phyloP scores from a whole-genome alignment of 208 protist species.

The Leishmania braziliensis region DNA sequence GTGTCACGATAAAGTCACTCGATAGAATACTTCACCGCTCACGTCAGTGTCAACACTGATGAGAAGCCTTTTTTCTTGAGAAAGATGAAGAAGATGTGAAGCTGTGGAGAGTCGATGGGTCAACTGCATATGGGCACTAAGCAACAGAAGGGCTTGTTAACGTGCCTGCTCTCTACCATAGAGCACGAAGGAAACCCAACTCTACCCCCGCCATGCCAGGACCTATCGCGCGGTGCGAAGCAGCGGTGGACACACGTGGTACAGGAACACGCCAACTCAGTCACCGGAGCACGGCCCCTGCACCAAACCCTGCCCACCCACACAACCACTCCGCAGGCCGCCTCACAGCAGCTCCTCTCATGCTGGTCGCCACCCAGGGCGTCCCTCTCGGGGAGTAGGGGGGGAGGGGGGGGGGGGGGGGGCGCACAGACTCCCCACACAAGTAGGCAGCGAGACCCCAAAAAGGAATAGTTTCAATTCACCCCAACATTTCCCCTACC shows the following conservation, averaged over 20 bases:
- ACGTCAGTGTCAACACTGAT: background rate
- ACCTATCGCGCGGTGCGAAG: background rate
- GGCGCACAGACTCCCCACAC: background rate
- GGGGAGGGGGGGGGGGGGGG: too few species aligned
- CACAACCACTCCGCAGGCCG: background rate
- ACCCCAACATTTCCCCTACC: background rate
- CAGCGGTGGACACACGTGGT: background rate
- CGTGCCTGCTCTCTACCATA: background rate
- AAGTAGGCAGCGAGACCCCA: background rate
- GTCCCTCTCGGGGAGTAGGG: too few species aligned
- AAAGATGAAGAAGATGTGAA: background rate
- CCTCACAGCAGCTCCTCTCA: background rate
- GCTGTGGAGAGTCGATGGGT: background rate
- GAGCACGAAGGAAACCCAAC: background rate
- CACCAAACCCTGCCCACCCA: background rate
- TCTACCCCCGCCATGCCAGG: background rate
- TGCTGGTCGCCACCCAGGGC: background rate
- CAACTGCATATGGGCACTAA: background rate
- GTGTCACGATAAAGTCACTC: background rate
- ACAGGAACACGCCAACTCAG: background rate
- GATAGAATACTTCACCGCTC: background rate
- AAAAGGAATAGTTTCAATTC: background rate
- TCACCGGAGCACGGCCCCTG: background rate
- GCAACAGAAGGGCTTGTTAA: background rate
- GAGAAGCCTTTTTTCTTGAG: background rate